These are phyloP conservation scores for Tarenaya hassleriana DNA, from an alignment of 345 rosid species.

Conservation along the genomic window DNA sequence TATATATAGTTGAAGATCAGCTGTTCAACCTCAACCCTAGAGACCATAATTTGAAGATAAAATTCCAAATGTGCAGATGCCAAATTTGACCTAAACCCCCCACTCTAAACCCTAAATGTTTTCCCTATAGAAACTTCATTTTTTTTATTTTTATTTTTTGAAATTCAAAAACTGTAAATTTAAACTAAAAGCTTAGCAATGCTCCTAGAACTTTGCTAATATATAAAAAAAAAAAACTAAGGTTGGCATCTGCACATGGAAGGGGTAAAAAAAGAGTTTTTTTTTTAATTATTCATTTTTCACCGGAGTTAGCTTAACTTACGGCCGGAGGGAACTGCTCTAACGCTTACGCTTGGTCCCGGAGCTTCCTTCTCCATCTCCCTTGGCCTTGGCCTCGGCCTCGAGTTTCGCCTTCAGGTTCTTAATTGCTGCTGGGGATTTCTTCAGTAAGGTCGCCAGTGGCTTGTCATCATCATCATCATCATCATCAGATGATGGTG, in stretches of 20 bases:
- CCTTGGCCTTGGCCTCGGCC: not conserved
- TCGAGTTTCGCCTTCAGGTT: slow-evolving; percentile 7
- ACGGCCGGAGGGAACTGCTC: not conserved
- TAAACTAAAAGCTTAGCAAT: no score
- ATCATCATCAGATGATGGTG: no score
- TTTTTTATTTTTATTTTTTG: not conserved
- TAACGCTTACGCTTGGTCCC: not conserved
- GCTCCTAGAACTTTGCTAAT: no score
- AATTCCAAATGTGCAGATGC: not conserved
- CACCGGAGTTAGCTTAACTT: no score
- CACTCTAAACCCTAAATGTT: slow-evolving; percentile 9
- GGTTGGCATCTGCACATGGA: no score
- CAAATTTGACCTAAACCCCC: slow-evolving; percentile 11
- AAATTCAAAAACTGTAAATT: not conserved
- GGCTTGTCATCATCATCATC: slow-evolving; percentile 9
- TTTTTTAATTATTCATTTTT: not conserved
- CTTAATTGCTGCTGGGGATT: not conserved
- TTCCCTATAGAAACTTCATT: not conserved
- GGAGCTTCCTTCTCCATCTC: slow-evolving; percentile 1
- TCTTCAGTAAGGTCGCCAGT: not conserved
- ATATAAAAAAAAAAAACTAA: no score
- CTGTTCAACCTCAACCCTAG: slow-evolving; percentile 14
- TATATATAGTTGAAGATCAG: not conserved
- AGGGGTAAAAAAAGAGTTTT: no score
- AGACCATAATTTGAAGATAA: not conserved